Evolutionary conservation across 2,329 filamentous ascomycete genomes (phyloP).

Genomic region (Aureobasidium sp.): DNA sequence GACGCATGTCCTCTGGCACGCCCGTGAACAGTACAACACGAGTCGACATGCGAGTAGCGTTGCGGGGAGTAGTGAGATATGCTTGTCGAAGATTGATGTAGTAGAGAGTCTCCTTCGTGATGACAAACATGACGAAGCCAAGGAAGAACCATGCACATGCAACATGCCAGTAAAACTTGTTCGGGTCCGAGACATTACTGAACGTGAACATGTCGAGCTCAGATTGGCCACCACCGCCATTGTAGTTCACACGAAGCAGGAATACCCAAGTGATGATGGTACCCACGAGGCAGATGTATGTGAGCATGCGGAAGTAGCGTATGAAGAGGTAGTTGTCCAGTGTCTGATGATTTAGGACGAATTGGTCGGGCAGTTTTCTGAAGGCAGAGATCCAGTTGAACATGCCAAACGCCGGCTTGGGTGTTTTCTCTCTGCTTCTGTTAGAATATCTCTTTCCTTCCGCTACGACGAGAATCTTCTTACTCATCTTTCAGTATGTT

Average conservation of each 20-base stretch:
- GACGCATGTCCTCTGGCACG: constrained; percentile 35
- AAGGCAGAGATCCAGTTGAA: constrained; percentile 47
- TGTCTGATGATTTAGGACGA: constrained; percentile 39
- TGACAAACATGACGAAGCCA: constrained; percentile 36
- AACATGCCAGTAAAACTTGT: constrained; percentile 38
- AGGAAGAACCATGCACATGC: constrained; percentile 36
- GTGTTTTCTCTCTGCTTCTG: constrained; percentile 38
- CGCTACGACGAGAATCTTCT: not conserved
- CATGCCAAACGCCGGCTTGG: constrained; percentile 37
- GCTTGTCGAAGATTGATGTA: constrained; percentile 41
- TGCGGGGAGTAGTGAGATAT: constrained; percentile 38
- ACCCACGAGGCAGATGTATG: constrained; percentile 37
- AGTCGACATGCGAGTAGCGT: constrained; percentile 38
- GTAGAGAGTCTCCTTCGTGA: constrained; percentile 40
- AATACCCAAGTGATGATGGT: constrained; percentile 40
- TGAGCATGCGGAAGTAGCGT: constrained; percentile 39
- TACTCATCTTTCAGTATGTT: constrained; percentile 18
- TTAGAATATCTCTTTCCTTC: not conserved
- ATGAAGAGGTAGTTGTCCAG: constrained; percentile 44
- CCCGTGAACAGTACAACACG: constrained; percentile 41
- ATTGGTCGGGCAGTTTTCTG: constrained; percentile 34
- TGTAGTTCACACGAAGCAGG: constrained; percentile 42
- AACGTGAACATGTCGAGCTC: constrained; percentile 27
- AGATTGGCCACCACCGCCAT: constrained; percentile 21
- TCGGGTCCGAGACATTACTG: constrained; percentile 32